Evolutionary conservation across 345 rosid species (phyloP).

Genomic region (Eucalyptus pauciflora): DNA sequence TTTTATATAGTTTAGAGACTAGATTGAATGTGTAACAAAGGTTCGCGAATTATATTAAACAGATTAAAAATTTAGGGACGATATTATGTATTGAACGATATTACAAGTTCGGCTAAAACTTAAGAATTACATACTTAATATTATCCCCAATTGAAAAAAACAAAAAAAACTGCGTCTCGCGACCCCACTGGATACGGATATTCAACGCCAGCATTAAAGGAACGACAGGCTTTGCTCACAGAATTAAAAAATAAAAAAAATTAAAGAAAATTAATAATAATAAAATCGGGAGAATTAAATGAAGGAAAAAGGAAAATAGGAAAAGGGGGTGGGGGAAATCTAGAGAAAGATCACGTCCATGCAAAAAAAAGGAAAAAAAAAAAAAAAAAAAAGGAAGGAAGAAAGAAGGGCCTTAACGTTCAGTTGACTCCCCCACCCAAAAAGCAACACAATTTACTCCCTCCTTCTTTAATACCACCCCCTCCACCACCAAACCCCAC

Average conservation of each 20-base stretch:
- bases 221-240: neutral
- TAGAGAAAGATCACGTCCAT: neutral
- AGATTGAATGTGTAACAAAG: no score
- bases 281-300: neutral
- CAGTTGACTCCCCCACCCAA: neutral
- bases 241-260: no score
- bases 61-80: accelerated
- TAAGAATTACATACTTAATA: no score
- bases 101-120: accelerated
- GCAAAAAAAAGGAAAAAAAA: neutral
- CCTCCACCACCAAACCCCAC: neutral
- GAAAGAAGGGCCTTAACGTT: neutral
- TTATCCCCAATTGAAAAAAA: no score
- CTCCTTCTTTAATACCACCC: neutral
- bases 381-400: accelerated
- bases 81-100: no score
- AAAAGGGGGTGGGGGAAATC: neutral
- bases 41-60: no score
- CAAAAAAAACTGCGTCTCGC: no score
- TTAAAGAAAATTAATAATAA: neutral
- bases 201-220: neutral
- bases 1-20: no score
- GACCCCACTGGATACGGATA: neutral
- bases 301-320: neutral
- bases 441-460: neutral